Base-by-base conservation (phyloP, 2,329 filamentous ascomycete genomes). In the Keithomyces neogunnii region DNA sequence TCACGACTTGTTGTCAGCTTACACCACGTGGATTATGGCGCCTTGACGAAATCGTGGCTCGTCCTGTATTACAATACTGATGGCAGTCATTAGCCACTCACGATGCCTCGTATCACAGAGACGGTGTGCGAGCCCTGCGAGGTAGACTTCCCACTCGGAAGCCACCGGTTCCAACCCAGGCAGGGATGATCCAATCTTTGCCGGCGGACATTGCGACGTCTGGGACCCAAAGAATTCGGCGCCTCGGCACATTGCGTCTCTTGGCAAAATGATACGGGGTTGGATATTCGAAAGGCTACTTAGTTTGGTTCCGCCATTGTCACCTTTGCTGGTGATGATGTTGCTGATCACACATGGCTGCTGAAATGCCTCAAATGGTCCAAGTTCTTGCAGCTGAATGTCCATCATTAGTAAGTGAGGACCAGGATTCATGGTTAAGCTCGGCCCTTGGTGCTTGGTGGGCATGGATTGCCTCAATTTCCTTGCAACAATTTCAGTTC, bases 131-230 rank as follows among this genome's bases (percentile, higher is more conserved):
- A 10, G 45, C 36, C n/a, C 36, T 29, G 29, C 11, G 30, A 13
- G 29, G 9, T 29, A 35, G 11, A 26, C 26, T 42, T 32, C 40
- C 40, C 19, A 36, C 49, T 49, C 42, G 48, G 49, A 39, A 49
- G 52, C 43, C 46, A 40, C 43, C 47, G 46, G 46, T 40, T 35
- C 28, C 49, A 46, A 36, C 38, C 35, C 44, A 45, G 48, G 49
- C 47, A 43, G 43, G 38, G 51, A 45, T 38, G 39, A 13, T 48
- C 43, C 30, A 47, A 26, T 10, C 19, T 10, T 33, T 33, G 40
- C 28, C 13, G 28, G 40, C 40, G 40, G 26, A 30, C 28, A 3
- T 44, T 6, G 5, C 40, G 11, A 44, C 40, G n/a, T 44, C 50
- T 47, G 45, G 38, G 45, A 13, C 35, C 13, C 5, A 36, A 32